Evolutionary conservation across 2,329 filamentous ascomycete species (phyloP).

Genomic region (Penicillium expansum): DNA sequence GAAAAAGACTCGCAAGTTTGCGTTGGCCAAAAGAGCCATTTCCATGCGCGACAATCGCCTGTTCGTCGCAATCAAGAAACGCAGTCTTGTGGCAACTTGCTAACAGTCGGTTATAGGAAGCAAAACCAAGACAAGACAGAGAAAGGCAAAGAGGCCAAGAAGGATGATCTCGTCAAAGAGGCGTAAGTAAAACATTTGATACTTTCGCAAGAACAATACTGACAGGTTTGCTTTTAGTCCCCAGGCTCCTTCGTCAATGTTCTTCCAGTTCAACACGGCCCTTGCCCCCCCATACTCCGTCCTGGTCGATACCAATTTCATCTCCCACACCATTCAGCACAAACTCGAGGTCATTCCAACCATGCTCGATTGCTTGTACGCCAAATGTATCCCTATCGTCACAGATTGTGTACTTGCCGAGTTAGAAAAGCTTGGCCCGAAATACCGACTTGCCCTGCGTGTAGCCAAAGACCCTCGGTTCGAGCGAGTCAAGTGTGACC

Average conservation of each 20-base stretch:
- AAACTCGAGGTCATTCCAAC: conserved; percentile 84
- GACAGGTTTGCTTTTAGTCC: conserved; percentile 47
- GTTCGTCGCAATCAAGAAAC: conserved; percentile 22
- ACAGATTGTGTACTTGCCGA: conserved; percentile 81
- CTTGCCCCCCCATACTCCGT: conserved; percentile 79
- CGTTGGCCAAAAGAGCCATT: conserved; percentile 76
- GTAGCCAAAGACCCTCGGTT: conserved; percentile 89
- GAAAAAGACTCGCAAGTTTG: conserved; percentile 93
- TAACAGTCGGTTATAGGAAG: conserved; percentile 15
- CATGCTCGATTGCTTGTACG: conserved; percentile 92
- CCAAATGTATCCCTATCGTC: conserved; percentile 85
- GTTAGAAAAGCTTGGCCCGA: conserved; percentile 82
- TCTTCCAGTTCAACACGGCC: conserved; percentile 85
- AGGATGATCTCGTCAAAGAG: conserved; percentile 26
- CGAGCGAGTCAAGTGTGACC: conserved; percentile 81
- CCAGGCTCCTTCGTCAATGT: conserved; percentile 77
- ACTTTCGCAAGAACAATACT: conserved; percentile 7
- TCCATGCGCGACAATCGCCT: conserved; percentile 75
- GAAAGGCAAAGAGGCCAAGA: conserved; percentile 16
- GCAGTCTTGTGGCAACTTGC: background rate
- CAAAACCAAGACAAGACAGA: conserved; percentile 20
- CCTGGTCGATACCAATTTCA: conserved; percentile 85
- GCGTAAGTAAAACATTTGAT: conserved; percentile 10
- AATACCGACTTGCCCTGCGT: conserved; percentile 80
- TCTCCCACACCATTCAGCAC: conserved; percentile 83